phyloP scores from a whole-genome alignment of 2,329 filamentous ascomycete genomes.

The Balansia obtecta region DNA sequence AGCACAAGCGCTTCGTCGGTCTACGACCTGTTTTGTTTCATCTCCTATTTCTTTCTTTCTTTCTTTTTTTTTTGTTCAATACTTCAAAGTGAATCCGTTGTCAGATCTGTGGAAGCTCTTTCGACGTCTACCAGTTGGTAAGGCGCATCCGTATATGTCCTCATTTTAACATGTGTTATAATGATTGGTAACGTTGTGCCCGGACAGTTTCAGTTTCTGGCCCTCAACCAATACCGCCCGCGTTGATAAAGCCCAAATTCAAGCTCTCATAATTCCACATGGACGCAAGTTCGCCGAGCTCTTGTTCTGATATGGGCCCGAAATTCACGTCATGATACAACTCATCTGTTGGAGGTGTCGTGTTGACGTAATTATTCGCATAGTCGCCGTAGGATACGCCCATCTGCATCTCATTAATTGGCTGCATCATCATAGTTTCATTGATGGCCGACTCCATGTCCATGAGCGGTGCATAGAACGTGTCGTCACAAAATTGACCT shows the following conservation, averaged over 20 bases:
- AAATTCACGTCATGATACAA: slow-evolving; percentile 10
- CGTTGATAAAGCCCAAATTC: slow-evolving; percentile 19
- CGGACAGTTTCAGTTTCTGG: background rate
- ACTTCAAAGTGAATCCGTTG: too few relatives aligned
- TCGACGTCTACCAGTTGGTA: too few relatives aligned
- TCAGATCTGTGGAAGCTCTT: too few relatives aligned
- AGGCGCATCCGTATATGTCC: background rate
- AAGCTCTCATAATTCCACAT: slow-evolving; percentile 23
- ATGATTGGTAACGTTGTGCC: background rate
- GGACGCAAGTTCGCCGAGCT: slow-evolving; percentile 20
- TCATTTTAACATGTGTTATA: background rate
- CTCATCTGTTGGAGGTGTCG: slow-evolving; percentile 8
- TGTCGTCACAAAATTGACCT: background rate
- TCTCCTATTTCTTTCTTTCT: too few relatives aligned
- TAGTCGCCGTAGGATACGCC: background rate
- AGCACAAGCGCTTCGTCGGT: too few relatives aligned
- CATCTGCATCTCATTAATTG: slow-evolving; percentile 2
- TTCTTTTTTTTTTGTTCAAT: too few relatives aligned
- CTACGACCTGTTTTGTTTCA: too few relatives aligned
- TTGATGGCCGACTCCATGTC: background rate
- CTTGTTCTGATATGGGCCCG: slow-evolving; percentile 18
- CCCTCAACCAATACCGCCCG: slow-evolving; percentile 1
- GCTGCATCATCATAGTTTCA: background rate
- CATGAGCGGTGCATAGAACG: background rate
- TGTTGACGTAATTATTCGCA: slow-evolving; percentile 5